Conservation (phyloP, 116 monocot species). For the Posidonia oceanica region DNA sequence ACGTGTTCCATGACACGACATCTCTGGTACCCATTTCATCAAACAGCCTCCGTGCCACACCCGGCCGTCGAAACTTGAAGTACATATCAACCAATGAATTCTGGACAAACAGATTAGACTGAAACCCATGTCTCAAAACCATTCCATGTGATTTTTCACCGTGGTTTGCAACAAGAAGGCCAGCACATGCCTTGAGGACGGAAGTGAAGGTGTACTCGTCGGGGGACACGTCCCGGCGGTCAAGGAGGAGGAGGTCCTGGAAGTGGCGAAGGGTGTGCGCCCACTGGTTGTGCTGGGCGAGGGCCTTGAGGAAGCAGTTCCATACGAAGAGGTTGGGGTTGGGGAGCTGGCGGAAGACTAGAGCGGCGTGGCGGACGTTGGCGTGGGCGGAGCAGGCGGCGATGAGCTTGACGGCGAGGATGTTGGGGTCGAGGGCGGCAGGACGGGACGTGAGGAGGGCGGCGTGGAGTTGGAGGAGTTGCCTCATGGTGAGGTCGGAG, state of each 20-base stretch:
- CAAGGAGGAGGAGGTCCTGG: conserved; percentile 3
- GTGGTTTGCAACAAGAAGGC: conserved; percentile 3
- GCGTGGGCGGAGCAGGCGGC: conserved; percentile 12
- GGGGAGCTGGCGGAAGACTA: conserved; percentile 20
- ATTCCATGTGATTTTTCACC: conserved; percentile 19
- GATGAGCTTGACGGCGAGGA: conserved; percentile 30
- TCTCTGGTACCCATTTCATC: conserved; percentile 29
- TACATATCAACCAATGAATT: conserved; percentile 37
- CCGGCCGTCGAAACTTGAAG: conserved; percentile 16
- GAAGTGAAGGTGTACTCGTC: conserved; percentile 38
- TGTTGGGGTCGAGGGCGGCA: conserved; percentile 13
- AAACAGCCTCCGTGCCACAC: conserved; percentile 20
- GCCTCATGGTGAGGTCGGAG: conserved; percentile 12
- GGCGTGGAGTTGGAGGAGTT: conserved; percentile 28
- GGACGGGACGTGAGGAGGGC: conserved; percentile 16
- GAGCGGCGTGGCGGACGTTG: conserved; percentile 17
- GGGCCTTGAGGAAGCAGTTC: conserved; percentile 25
- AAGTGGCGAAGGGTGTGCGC: conserved; percentile 20
- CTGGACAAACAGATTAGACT: conserved; percentile 19
- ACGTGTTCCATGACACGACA: conserved; percentile 55
- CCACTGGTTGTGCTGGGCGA: conserved; percentile 19
- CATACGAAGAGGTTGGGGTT: conserved; percentile 23
- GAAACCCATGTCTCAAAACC: conserved; percentile 15
- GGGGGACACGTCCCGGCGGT: conserved; percentile 1
- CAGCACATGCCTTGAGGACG: conserved; percentile 24